phyloP scores from a whole-genome alignment of 176 grass and related monocot species.

The Secale cereale region DNA sequence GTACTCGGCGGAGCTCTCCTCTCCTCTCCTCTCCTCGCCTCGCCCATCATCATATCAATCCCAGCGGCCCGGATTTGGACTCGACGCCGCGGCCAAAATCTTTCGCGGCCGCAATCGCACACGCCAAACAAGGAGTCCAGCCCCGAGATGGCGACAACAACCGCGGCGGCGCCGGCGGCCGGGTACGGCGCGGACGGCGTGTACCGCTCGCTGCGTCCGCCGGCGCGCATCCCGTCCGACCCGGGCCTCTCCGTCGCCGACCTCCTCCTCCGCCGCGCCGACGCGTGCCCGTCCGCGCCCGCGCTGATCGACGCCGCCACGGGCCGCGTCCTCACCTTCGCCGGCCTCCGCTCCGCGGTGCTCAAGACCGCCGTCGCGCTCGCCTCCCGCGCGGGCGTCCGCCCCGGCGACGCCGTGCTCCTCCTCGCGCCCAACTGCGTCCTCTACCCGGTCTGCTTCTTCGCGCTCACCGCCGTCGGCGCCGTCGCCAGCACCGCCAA shows the following conservation, averaged over 20 bases:
- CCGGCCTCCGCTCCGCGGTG: constrained; percentile 44
- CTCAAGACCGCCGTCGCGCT: constrained; percentile 45
- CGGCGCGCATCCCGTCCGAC: constrained; percentile 37
- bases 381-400: constrained; percentile 44
- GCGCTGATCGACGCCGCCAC: constrained; percentile 70
- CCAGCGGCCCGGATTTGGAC: background rate
- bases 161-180: constrained; percentile 21
- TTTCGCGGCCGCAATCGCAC: background rate
- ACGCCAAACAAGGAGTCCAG: background rate
- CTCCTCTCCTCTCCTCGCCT: background rate
- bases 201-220: constrained; percentile 58
- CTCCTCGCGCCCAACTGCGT: constrained; percentile 73
- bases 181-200: constrained; percentile 59
- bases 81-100: background rate
- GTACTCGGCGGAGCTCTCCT: background rate
- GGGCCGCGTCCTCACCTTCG: constrained; percentile 50
- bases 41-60: background rate
- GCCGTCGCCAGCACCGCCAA: constrained; percentile 79
- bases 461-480: constrained; percentile 58
- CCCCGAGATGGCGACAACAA: background rate
- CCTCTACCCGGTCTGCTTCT: constrained; percentile 76
- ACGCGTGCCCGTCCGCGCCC: constrained; percentile 46
- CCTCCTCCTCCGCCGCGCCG: constrained; percentile 56
- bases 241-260: constrained; percentile 43
- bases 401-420: constrained; percentile 59